Base-by-base conservation (phyloP, 495 filamentous ascomycete species). In the Aspergillus homomorphus region DNA sequence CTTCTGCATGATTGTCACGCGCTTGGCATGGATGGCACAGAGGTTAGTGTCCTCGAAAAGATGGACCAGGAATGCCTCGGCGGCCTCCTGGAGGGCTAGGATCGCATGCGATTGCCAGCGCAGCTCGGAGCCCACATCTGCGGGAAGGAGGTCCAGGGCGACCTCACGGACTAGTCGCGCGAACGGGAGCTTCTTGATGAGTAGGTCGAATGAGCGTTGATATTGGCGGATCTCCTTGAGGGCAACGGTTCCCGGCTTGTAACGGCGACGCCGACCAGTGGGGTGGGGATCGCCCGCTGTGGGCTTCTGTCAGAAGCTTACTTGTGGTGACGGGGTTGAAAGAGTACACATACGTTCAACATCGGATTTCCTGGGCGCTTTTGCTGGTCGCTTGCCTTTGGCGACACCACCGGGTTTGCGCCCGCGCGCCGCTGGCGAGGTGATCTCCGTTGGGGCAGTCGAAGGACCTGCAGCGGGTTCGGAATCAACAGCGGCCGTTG, bases 1-100 rank as follows among this genome's bases (percentile, higher is more conserved):
- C 72, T 94, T 95, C 69, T 96, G 91, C 92, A 96, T 96, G 62
- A 98, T 96, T 1, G 93, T 98, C 7, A 98, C 92, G 26, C 93
- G 81, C 77, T 96, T 97, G 44, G 93, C 93, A 69, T 98, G 93
- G 26, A 98, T 89, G 18, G 93, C 93, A 74, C 93, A 94, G 24
- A 98, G 81, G 74, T 97, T 96, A 20, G 91, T 89, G 69, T 98
- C 93, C 70, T 96, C 92, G 72, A 98, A 98, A 0, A 98, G 72
- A 73, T 96, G 91, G 16, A 97, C 89, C 18, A 98, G 79, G 72
- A 93, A 98, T 0, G 93, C 93, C 67, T 98, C 93, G 1, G 90
- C 81, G 3, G 92, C 89, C 77, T 98, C 93, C 64, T 98, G 93
- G 7, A 98, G 79, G 3, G 93, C 93, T 59, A 84, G 80, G 58